Evolutionary conservation across 257 asterid genomes (phyloP), one percentile per base, ranked within the genome.

Genomic region (Thymus quinquecostatus): DNA sequence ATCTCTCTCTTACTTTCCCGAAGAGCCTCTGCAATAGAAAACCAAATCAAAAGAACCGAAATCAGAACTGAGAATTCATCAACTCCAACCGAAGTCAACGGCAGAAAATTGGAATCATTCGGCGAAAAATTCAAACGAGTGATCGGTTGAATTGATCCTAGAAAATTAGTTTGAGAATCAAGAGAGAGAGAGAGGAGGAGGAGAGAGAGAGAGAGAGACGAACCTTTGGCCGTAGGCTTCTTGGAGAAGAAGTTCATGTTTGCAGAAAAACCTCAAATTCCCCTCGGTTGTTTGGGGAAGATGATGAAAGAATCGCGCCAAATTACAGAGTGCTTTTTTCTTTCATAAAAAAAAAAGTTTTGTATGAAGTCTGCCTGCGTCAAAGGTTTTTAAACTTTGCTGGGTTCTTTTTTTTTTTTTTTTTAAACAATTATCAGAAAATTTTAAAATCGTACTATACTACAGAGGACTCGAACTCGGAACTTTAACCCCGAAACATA

Each of bases 211-310:
- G 41, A 1, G 30, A 1, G 28, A 38, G 47, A 40, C 60, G 53
- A 76, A 91, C 97, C 96, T 92, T 89, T 92, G 79, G 96, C 88
- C 60, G 92, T 86, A 60, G 97, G 97, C 67, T 89, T 91, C 71
- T 83, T 91, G 69, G 96, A 81, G 84, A 91, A 91, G 81, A 91
- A 70, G 77, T 83, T 91, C 93, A 91, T 91, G 61, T 55, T 82
- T 41, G 13, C 33, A 38, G 33, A 61, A 50, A 40, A 38, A 61
- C 33, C 66, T 13, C 28, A 33, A 59, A 21, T 21, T 21, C 21
- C 21, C 21, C 21, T 21, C 21, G 21, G 21, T 21, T 21, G 21
- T 21, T 21, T 21, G 21, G 21, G 21, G 21, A 21, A 21, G 21
- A 21, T 21, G 21, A 21, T 21, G 21, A 21, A 21, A 21, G 21